Conservation (phyloP, 2,329 filamentous ascomycete genomes). For the Tolypocladium sp. region DNA sequence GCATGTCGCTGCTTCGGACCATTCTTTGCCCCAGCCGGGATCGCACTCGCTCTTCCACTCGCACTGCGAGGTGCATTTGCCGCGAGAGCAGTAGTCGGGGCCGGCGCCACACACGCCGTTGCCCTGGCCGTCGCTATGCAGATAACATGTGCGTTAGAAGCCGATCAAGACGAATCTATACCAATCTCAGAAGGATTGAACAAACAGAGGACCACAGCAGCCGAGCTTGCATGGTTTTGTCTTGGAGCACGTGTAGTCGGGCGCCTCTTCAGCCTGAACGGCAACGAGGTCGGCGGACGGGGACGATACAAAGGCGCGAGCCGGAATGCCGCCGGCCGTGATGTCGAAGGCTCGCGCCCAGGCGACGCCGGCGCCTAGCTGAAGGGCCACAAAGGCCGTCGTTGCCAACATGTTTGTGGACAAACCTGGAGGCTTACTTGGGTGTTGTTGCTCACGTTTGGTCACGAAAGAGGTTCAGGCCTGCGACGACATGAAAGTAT, state of each 20-base stretch:
- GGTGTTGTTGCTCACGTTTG: too few relatives aligned
- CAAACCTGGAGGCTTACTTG: too few relatives aligned
- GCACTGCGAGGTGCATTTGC: conserved; percentile 11
- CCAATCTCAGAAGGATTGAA: background rate
- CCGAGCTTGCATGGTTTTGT: conserved; percentile 2
- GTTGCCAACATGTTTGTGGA: too few relatives aligned
- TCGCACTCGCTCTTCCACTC: conserved; percentile 18
- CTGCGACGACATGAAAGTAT: too few relatives aligned
- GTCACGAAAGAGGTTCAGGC: too few relatives aligned
- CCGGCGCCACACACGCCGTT: conserved; percentile 3
- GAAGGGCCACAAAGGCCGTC: too few relatives aligned
- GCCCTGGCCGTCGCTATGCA: background rate
- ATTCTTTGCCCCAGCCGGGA: conserved; percentile 19
- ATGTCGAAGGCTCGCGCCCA: too few relatives aligned
- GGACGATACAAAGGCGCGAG: too few relatives aligned
- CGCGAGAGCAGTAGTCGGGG: conserved; percentile 1
- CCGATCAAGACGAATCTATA: background rate
- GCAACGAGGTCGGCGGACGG: too few relatives aligned
- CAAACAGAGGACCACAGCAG: background rate
- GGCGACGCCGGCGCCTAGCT: too few relatives aligned
- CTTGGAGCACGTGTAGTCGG: background rate
- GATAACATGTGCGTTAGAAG: background rate
- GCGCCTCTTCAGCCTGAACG: background rate
- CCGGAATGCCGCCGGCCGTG: too few relatives aligned
- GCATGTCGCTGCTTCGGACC: conserved; percentile 14